Percentiles rank a stretch among this genome's conserved stretches.
Conservation (phyloP, 768 basidiomycete genomes). For the Hericium rajendrae region DNA sequence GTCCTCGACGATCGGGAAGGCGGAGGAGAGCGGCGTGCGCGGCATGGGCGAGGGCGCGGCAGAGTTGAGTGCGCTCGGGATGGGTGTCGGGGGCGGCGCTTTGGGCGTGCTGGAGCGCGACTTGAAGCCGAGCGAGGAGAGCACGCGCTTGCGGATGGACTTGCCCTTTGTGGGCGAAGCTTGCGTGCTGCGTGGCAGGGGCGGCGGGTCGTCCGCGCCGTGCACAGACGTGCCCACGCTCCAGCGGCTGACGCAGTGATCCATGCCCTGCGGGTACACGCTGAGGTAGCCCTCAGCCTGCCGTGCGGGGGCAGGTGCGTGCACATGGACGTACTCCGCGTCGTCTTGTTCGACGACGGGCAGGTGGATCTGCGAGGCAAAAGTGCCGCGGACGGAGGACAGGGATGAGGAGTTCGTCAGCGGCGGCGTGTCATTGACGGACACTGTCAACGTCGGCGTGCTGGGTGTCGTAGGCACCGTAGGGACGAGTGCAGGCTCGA, state of each 20-base stretch:
- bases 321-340: neutral
- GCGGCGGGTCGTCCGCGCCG: neutral
- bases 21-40: neutral
- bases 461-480: slow-evolving; percentile 10
- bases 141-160: slow-evolving; percentile 12
- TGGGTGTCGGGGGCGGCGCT: neutral
- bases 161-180: slow-evolving; percentile 1
- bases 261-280: slow-evolving; percentile 1
- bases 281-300: neutral
- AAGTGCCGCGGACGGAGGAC: neutral
- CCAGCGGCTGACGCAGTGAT: slow-evolving; percentile 14
- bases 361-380: slow-evolving; percentile 1
- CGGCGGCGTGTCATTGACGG: neutral
- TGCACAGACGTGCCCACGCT: slow-evolving; percentile 7
- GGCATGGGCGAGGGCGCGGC: neutral
- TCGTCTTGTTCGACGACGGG: neutral
- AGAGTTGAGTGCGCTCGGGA: neutral
- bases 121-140: slow-evolving; percentile 13
- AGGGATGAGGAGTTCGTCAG: neutral
- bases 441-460: neutral
- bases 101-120: neutral
- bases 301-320: neutral
- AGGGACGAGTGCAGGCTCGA: neutral
- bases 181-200: slow-evolving; percentile 4
- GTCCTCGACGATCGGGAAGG: neutral